Conservation (phyloP, 2,329 filamentous ascomycete species). For the Sporothrix humicola region DNA sequence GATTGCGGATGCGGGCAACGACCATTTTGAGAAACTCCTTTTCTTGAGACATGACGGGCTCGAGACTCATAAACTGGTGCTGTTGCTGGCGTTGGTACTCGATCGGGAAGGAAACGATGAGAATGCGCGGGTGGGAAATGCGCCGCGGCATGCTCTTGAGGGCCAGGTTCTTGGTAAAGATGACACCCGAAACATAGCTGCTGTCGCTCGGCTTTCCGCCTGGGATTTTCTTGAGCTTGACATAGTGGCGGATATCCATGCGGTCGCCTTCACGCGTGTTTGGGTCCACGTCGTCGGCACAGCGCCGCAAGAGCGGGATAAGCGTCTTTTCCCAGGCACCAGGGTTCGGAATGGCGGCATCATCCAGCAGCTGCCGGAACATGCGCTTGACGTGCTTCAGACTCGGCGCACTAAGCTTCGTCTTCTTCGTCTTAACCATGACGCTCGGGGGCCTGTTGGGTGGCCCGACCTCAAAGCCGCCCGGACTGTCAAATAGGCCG, state of each 20-base stretch:
- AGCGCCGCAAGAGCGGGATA: slow-evolving; percentile 85
- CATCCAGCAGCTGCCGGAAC: slow-evolving; percentile 79
- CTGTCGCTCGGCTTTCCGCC: slow-evolving; percentile 90
- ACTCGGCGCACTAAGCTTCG: slow-evolving; percentile 86
- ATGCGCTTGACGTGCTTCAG: slow-evolving; percentile 86
- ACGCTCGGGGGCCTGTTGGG: slow-evolving; percentile 44
- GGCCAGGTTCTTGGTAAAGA: slow-evolving; percentile 96
- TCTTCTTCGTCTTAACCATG: slow-evolving; percentile 64
- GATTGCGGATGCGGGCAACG: slow-evolving; percentile 85
- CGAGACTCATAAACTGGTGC: slow-evolving; percentile 95
- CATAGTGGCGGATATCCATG: slow-evolving; percentile 96
- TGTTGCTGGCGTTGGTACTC: slow-evolving; percentile 91
- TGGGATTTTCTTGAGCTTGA: slow-evolving; percentile 95
- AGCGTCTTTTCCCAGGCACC: slow-evolving; percentile 87
- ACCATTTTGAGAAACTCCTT: slow-evolving; percentile 91
- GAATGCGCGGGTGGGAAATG: slow-evolving; percentile 81
- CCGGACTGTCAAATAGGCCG: slow-evolving; percentile 53
- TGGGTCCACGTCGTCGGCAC: slow-evolving; percentile 92
- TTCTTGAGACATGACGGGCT: slow-evolving; percentile 96
- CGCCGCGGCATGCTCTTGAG: slow-evolving; percentile 94
- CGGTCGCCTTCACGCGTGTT: slow-evolving; percentile 89
- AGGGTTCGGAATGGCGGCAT: slow-evolving; percentile 73
- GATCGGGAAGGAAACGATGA: slow-evolving; percentile 92
- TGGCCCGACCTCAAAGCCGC: slow-evolving; percentile 52
- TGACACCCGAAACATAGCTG: slow-evolving; percentile 93